Evolutionary conservation across 2,329 filamentous ascomycete species (phyloP).

Genomic region (Mycosphaerella sp.): DNA sequence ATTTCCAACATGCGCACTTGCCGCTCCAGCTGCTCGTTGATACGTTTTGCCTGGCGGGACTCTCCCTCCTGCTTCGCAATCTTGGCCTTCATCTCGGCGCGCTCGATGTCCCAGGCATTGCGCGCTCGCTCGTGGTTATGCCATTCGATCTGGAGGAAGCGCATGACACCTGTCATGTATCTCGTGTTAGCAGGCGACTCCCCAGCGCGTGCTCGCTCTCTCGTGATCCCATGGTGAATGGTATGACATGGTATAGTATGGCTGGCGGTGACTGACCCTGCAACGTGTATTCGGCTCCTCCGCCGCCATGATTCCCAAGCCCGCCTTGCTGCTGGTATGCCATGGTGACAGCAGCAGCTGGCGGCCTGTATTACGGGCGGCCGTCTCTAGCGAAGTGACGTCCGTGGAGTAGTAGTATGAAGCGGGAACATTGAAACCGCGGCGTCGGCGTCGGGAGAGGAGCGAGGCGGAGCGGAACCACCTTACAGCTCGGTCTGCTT

Average conservation of each 20-base stretch:
- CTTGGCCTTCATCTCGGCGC: conserved; percentile 96
- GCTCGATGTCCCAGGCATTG: conserved; percentile 98
- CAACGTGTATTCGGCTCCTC: conserved; percentile 57
- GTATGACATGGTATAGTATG: not conserved
- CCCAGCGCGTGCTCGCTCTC: not conserved
- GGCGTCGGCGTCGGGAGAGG: conserved; percentile 9
- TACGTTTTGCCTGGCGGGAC: conserved; percentile 73
- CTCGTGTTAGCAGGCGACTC: conserved; percentile 21
- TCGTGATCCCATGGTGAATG: not conserved
- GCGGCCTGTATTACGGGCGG: conserved; percentile 3
- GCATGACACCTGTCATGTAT: conserved; percentile 73
- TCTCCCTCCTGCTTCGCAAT: conserved; percentile 93
- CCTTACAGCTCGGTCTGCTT: no score
- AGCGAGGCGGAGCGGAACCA: not conserved
- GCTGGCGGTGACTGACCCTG: conserved; percentile 50
- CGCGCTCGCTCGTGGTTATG: conserved; percentile 95
- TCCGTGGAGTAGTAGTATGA: not conserved
- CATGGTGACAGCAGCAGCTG: conserved; percentile 40
- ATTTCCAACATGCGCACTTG: conserved; percentile 85
- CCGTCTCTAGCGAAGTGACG: conserved; percentile 6
- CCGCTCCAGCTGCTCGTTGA: conserved; percentile 82
- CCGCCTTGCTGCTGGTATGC: conserved; percentile 64
- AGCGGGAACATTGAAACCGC: conserved; percentile 6
- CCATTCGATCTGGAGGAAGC: conserved; percentile 98
- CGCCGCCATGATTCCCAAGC: conserved; percentile 50